A percentile compares a stretch with the other conserved stretches of the same genome.
phyloP scores from a whole-genome alignment of 2,329 filamentous ascomycete species.

The Fusarium sp. region DNA sequence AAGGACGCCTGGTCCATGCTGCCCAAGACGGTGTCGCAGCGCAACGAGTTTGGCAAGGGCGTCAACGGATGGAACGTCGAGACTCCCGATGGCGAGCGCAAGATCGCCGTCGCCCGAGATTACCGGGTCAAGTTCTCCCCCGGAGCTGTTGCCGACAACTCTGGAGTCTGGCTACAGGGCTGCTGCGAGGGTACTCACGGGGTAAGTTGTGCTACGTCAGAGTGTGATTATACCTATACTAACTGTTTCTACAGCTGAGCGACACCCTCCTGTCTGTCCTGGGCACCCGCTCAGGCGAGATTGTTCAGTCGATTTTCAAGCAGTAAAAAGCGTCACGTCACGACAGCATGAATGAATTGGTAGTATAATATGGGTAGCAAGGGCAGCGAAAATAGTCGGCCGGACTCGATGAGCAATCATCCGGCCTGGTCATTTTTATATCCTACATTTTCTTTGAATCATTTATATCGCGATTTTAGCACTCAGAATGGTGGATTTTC shows the following conservation, averaged over 20 bases:
- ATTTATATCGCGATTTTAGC: slow-evolving; percentile 8
- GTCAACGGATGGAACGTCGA: slow-evolving; percentile 55
- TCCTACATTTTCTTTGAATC: slow-evolving; percentile 18
- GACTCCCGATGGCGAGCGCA: slow-evolving; percentile 50
- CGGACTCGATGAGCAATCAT: slow-evolving; percentile 22
- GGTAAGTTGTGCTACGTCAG: slow-evolving; percentile 64
- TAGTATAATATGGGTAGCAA: slow-evolving; percentile 37
- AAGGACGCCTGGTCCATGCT: slow-evolving; percentile 73
- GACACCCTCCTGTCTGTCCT: slow-evolving; percentile 85
- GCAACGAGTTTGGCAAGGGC: slow-evolving; percentile 46
- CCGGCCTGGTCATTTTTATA: slow-evolving; percentile 27
- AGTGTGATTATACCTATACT: slow-evolving; percentile 21
- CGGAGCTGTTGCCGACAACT: slow-evolving; percentile 74
- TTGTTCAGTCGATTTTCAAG: slow-evolving; percentile 78
- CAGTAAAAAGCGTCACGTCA: slow-evolving; percentile 37
- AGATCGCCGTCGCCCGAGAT: slow-evolving; percentile 78
- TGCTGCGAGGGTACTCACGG: slow-evolving; percentile 95
- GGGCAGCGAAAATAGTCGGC: slow-evolving; percentile 39
- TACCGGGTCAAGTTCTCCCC: slow-evolving; percentile 80
- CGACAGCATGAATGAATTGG: slow-evolving; percentile 32
- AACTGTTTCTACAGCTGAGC: slow-evolving; percentile 66
- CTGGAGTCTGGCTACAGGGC: slow-evolving; percentile 91
- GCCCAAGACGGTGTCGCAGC: slow-evolving; percentile 57
- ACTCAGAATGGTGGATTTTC: slow-evolving; percentile 18
- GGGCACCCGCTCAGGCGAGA: slow-evolving; percentile 79